Base-by-base conservation (phyloP, 169 alveolate genomes). In the Plasmodium billcollinsi region DNA sequence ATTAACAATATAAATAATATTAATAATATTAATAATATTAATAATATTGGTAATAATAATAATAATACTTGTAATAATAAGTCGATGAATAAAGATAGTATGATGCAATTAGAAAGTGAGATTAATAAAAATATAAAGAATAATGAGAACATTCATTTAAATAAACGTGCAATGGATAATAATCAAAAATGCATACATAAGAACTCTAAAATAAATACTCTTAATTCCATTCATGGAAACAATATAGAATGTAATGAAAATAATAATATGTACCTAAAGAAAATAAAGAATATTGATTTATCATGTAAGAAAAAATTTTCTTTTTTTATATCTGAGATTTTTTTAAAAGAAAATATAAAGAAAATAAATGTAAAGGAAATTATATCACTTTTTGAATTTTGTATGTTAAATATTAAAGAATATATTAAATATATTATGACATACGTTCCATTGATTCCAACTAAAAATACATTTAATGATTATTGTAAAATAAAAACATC, bases 271-370 rank as follows among this genome's bases (percentile, higher is more conserved):
- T 12, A 58, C 12, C 24, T 83, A 18, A 83, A 83, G 15, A 67
- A 69, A 83, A 69, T 83, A 54, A 83, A 63, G 8, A 69, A 67
- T 54, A 50, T 83, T n/a, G 80, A 83, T 20, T 56, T 83, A 20
- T 69, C 73, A 26, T 83, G 73, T 63, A 83, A 83, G 63, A 72
- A 83, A 61, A 83, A 67, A 49, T 83, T 52, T 72, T 26, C 70
- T n/a, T 83, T 83, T 72, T 83, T 83, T 54, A 83, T 83, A n/a
- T 83, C 91, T 8, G 80, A 69, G 33, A 69, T 83, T 21, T 83
- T 83, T 58, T 26, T 83, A 83, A 83, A 50, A 56, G 91, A 83
- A 69, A 69, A 62, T 47, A 83, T 29, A 54, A 70, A 83, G 29
- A 83, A 83, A 83, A 83, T 83, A 33, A 83, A 72, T 56, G 33